Evolutionary conservation across 768 basidiomycete species (phyloP).

Genomic region (Kwoniella mangroviensis): DNA sequence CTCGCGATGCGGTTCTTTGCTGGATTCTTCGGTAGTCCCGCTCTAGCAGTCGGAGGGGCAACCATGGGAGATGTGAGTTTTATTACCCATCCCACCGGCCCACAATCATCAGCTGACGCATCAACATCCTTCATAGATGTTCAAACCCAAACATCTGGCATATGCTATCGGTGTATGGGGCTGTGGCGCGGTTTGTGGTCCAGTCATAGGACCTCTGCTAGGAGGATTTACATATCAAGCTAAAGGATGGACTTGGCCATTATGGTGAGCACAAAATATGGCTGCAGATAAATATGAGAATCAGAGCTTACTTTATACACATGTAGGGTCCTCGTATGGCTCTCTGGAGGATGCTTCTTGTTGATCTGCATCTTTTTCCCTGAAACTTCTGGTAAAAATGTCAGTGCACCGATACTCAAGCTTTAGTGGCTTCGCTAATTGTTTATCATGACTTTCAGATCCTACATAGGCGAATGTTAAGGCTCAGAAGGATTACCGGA

Average conservation of each 20-base stretch:
- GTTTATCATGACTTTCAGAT: constrained; percentile 3
- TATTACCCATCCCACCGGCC: background rate
- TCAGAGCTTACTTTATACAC: background rate
- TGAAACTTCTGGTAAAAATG: constrained; percentile 22
- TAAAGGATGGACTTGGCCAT: constrained; percentile 26
- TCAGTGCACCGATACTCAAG: background rate
- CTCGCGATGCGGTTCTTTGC: constrained; percentile 69
- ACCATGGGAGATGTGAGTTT: constrained; percentile 32
- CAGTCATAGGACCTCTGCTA: constrained; percentile 15
- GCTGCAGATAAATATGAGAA: background rate
- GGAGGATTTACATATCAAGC: constrained; percentile 24
- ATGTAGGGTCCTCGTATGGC: constrained; percentile 18
- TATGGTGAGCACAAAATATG: constrained; percentile 9
- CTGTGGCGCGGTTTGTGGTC: constrained; percentile 23
- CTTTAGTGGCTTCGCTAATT: background rate
- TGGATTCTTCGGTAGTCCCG: constrained; percentile 66
- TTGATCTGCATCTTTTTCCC: constrained; percentile 19
- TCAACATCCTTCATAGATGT: constrained; percentile 27
- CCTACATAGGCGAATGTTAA: constrained; percentile 30
- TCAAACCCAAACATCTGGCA: constrained; percentile 55
- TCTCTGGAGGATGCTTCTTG: constrained; percentile 18
- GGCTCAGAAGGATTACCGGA: constrained; percentile 42
- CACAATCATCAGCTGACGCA: background rate
- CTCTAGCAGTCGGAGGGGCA: constrained; percentile 35
- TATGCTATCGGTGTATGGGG: constrained; percentile 26